phyloP scores from a whole-genome alignment of 768 basidiomycete species.

The Hygrocybe punicea region DNA sequence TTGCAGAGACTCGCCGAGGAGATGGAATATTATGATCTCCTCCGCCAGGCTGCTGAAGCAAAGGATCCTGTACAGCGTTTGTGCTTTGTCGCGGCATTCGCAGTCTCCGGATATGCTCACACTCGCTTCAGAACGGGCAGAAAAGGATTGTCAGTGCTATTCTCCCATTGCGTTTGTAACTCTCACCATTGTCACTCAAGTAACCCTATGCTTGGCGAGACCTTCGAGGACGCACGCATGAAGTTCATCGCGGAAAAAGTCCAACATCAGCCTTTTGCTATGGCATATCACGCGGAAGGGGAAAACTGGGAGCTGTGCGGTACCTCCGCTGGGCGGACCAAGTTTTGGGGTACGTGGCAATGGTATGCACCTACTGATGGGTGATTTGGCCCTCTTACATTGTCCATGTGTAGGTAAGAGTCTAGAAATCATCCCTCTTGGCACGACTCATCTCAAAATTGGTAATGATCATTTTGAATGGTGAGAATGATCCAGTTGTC shows the following conservation, averaged over 20 bases:
- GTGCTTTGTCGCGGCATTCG: conserved; percentile 78
- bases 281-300: conserved; percentile 84
- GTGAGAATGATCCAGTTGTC: conserved; percentile 38
- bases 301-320: conserved; percentile 70
- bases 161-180: background rate
- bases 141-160: conserved; percentile 74
- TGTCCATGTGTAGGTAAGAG: conserved; percentile 63
- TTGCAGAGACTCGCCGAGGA: conserved; percentile 82
- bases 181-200: conserved; percentile 39
- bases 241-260: conserved; percentile 87
- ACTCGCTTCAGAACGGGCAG: conserved; percentile 76
- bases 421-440: conserved; percentile 80
- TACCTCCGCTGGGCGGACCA: conserved; percentile 79
- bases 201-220: conserved; percentile 86
- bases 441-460: conserved; percentile 63
- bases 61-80: conserved; percentile 64
- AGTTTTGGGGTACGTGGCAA: conserved; percentile 78
- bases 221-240: conserved; percentile 79
- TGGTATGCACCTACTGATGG: background rate
- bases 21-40: conserved; percentile 68
- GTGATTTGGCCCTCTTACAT: conserved; percentile 9
- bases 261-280: conserved; percentile 75
- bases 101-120: conserved; percentile 79
- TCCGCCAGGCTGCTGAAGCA: conserved; percentile 60
- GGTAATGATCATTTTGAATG: conserved; percentile 69